Evolutionary conservation across 2,329 filamentous ascomycete species (phyloP).

Genomic region (Graphilbum fragrans): DNA sequence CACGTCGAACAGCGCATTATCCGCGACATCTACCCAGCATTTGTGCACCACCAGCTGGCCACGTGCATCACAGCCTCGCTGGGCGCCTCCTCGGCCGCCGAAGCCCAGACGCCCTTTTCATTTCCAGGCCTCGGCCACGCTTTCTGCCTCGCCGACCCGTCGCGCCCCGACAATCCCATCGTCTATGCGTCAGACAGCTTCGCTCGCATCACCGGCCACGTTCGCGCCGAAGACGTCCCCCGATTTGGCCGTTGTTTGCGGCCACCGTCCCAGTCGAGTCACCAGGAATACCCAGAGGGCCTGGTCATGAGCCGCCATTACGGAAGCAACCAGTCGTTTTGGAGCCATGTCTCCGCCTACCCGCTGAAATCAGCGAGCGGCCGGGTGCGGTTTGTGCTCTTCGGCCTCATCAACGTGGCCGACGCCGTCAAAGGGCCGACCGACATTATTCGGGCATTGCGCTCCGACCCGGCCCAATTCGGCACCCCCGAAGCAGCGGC

Average conservation of each 20-base stretch:
- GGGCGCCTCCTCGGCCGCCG: conserved; percentile 14
- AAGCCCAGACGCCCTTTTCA: conserved; percentile 16
- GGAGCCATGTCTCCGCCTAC: conserved; percentile 42
- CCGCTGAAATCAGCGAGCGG: conserved; percentile 37
- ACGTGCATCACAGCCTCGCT: conserved; percentile 31
- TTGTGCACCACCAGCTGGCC: conserved; percentile 36
- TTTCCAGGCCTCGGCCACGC: conserved; percentile 39
- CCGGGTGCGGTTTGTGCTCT: conserved; percentile 38
- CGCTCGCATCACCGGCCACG: conserved; percentile 33
- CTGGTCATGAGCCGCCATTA: conserved; percentile 32
- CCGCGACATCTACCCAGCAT: conserved; percentile 33
- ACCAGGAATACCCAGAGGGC: conserved; percentile 22
- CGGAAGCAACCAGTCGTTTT: conserved; percentile 37
- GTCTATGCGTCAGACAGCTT: conserved; percentile 37
- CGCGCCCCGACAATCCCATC: conserved; percentile 36
- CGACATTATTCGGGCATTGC: conserved; percentile 38
- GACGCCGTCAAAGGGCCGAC: conserved; percentile 35
- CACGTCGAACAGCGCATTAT: conserved; percentile 28
- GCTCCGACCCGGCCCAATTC: conserved; percentile 16
- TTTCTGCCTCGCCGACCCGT: conserved; percentile 44
- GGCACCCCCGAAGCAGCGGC: too few relatives aligned
- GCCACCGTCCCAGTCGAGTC: conserved; percentile 24
- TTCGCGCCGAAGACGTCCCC: conserved; percentile 29
- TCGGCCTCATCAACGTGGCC: conserved; percentile 45
- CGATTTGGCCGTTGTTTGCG: conserved; percentile 38